phyloP scores from a whole-genome alignment of 2,329 filamentous ascomycete genomes.

The Alternaria rosae region DNA sequence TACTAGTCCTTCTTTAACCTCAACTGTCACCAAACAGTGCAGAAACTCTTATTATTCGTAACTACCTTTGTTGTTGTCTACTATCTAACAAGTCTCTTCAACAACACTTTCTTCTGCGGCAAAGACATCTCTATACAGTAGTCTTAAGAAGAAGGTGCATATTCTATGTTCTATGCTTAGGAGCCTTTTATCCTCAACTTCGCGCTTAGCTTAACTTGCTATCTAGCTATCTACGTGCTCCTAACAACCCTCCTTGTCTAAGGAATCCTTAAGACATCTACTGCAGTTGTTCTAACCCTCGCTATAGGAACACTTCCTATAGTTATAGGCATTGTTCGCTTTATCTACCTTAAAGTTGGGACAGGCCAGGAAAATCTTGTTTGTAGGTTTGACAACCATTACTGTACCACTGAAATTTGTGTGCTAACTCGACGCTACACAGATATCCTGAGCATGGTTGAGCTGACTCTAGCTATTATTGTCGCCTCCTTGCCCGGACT shows the following conservation, averaged over 20 bases:
- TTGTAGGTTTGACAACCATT: neutral
- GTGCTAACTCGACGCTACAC: neutral
- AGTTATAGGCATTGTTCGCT: neutral
- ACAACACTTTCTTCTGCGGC: neutral
- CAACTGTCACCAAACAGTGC: neutral
- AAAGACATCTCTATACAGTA: neutral
- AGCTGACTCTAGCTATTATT: neutral
- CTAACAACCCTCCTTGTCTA: neutral
- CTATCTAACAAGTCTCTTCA: neutral
- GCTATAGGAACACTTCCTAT: neutral
- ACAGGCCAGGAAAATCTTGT: neutral
- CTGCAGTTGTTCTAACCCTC: neutral
- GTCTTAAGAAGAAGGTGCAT: neutral
- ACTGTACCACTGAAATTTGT: neutral
- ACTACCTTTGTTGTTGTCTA: neutral
- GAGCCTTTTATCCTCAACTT: neutral
- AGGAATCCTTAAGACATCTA: neutral
- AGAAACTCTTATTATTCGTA: neutral
- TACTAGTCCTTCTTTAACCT: neutral
- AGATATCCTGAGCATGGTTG: neutral
- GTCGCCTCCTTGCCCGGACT: neutral
- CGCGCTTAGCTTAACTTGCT: neutral
- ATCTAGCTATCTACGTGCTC: neutral
- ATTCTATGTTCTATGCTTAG: neutral
- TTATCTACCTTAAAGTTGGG: neutral